Percentiles rank a stretch among this genome's conserved stretches.
phyloP scores from a whole-genome alignment of 192 early-diverging fungal species.

The Backusella mclennaniae region DNA sequence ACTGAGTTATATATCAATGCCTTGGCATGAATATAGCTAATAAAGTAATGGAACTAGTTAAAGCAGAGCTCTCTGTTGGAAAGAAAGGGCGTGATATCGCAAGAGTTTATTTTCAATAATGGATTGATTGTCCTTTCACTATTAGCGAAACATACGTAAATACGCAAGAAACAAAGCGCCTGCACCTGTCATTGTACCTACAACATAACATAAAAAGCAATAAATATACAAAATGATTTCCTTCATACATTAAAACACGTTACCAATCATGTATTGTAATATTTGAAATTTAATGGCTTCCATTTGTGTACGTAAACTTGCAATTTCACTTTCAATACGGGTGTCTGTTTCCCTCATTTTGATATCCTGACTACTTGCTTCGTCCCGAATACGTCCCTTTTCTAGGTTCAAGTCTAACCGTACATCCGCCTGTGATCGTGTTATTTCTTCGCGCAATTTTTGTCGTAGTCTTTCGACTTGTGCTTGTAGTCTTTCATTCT shows the following conservation, averaged over 20 bases:
- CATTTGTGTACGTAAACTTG: conserved; percentile 78
- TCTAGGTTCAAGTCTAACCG: conserved; percentile 86
- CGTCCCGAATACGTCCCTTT: conserved; percentile 86
- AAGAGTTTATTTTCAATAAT: too few species aligned
- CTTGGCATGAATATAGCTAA: too few species aligned
- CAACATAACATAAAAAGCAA: not conserved
- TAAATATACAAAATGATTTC: not conserved
- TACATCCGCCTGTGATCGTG: conserved; percentile 79
- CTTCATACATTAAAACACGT: not conserved
- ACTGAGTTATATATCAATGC: too few species aligned
- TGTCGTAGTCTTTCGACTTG: conserved; percentile 88
- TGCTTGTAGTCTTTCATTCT: conserved; percentile 72
- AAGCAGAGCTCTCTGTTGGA: too few species aligned
- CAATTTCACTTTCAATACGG: conserved; percentile 87
- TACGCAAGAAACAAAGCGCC: conserved; percentile 74
- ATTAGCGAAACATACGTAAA: conserved; percentile 49
- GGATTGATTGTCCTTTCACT: too few species aligned
- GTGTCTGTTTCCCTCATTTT: conserved; percentile 85
- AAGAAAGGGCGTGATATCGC: too few species aligned
- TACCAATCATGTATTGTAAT: conserved; percentile 69
- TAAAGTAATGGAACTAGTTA: too few species aligned
- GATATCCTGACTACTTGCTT: conserved; percentile 77
- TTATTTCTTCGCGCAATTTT: conserved; percentile 79
- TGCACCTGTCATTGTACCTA: conserved; percentile 75
- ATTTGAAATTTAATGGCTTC: conserved; percentile 88